Conservation (phyloP, 2,329 filamentous ascomycete species). For the Coniella vitis region DNA sequence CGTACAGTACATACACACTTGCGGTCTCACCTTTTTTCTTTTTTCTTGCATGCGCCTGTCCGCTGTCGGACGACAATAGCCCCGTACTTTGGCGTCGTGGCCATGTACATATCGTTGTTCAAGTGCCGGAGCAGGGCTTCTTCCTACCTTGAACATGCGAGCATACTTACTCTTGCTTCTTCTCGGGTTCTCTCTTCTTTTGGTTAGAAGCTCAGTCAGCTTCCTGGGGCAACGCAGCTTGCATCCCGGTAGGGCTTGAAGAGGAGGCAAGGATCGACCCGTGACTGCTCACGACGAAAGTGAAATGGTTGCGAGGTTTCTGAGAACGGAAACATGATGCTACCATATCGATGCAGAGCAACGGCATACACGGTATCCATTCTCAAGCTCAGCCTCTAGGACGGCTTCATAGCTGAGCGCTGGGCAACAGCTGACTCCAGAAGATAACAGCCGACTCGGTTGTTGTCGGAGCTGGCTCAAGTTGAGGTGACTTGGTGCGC, state of each 20-base stretch:
- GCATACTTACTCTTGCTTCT: slow-evolving; percentile 5
- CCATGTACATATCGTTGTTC: background rate
- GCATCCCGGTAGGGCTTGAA: background rate
- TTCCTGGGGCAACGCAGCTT: background rate
- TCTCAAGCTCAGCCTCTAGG: too few species aligned
- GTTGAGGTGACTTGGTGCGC: background rate
- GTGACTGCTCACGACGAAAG: background rate
- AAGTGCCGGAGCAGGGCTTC: slow-evolving; percentile 1
- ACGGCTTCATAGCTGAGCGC: too few species aligned
- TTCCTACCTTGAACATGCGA: slow-evolving; percentile 1
- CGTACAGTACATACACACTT: background rate
- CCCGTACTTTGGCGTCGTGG: slow-evolving; percentile 3
- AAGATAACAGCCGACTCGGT: too few species aligned
- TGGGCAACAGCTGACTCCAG: too few species aligned
- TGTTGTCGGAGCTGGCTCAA: background rate
- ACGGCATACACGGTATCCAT: background rate
- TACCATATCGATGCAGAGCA: background rate
- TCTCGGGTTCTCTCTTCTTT: background rate
- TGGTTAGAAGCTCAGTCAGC: background rate
- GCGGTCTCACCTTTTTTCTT: slow-evolving; percentile 5
- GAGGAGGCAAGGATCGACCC: background rate
- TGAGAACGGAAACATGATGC: background rate
- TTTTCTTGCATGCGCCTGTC: slow-evolving; percentile 7
- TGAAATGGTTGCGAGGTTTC: background rate
- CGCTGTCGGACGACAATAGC: slow-evolving; percentile 14